Conservation (phyloP, 1,284 basidiomycete species). For the Ustilago cynodontis region DNA sequence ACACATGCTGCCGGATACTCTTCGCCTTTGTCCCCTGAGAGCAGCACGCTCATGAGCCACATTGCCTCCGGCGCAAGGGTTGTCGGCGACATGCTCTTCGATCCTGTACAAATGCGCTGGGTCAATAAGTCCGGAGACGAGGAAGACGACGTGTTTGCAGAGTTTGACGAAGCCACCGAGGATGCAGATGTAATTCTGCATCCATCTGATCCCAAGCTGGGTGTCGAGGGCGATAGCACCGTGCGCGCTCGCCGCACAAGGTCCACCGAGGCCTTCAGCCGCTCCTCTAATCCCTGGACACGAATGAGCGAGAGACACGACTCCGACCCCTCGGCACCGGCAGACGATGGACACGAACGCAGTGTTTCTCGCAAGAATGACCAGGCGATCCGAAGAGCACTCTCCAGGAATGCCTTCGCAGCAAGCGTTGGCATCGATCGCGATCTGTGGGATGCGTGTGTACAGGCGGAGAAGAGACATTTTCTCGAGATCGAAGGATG, state of each 20-base stretch:
- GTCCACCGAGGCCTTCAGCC: constrained; percentile 33
- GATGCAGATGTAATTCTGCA: constrained; percentile 16
- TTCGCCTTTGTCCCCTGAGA: constrained; percentile 36
- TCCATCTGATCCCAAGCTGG: background rate
- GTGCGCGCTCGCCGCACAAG: constrained; percentile 41
- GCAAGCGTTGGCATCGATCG: constrained; percentile 44
- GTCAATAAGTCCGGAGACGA: constrained; percentile 82
- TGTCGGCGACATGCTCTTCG: constrained; percentile 97
- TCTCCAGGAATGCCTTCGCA: constrained; percentile 21
- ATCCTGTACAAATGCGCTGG: constrained; percentile 94
- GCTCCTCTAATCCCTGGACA: constrained; percentile 24
- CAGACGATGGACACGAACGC: constrained; percentile 23
- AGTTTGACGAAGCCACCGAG: constrained; percentile 32
- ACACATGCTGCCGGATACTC: constrained; percentile 29
- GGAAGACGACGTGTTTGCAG: constrained; percentile 72
- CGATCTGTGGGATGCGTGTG: constrained; percentile 43
- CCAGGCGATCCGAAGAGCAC: constrained; percentile 22
- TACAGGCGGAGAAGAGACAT: constrained; percentile 54
- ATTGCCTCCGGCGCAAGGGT: constrained; percentile 75
- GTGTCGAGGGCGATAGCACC: constrained; percentile 33
- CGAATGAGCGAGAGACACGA: constrained; percentile 17
- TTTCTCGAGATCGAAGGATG: constrained; percentile 42
- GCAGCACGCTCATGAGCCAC: constrained; percentile 36
- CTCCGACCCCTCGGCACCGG: constrained; percentile 3
- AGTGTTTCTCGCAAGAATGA: constrained; percentile 27